Evolutionary conservation across 768 basidiomycete genomes (phyloP).

Genomic region (Lactarius vividus): DNA sequence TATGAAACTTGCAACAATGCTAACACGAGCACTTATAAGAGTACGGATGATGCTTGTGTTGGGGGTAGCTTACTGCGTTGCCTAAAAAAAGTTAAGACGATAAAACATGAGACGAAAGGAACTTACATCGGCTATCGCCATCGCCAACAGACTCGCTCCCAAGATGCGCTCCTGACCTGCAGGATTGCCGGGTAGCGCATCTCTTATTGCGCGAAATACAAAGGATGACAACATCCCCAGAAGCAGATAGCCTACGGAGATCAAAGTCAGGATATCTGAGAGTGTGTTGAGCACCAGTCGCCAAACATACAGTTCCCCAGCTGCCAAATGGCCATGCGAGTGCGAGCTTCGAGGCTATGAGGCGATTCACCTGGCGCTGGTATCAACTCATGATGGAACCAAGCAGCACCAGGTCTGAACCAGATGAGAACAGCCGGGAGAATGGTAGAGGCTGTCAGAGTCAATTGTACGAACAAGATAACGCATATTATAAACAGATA

Average conservation of each 20-base stretch:
- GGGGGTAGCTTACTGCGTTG: slow-evolving; percentile 52
- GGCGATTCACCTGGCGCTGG: slow-evolving; percentile 42
- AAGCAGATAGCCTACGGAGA: slow-evolving; percentile 53
- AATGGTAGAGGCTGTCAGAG: slow-evolving; percentile 47
- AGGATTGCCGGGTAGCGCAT: slow-evolving; percentile 54
- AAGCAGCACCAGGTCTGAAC: slow-evolving; percentile 56
- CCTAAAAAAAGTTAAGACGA: slow-evolving; percentile 35
- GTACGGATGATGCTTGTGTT: background rate
- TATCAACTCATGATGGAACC: slow-evolving; percentile 67
- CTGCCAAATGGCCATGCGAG: slow-evolving; percentile 64
- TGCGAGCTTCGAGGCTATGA: slow-evolving; percentile 45
- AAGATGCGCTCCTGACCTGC: slow-evolving; percentile 66
- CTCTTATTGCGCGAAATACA: slow-evolving; percentile 64
- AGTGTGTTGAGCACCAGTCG: background rate
- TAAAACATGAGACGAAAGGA: slow-evolving; percentile 15
- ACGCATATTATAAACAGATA: slow-evolving; percentile 28
- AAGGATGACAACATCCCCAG: slow-evolving; percentile 63
- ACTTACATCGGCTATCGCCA: slow-evolving; percentile 71
- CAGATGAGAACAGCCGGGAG: slow-evolving; percentile 51
- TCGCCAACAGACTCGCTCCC: slow-evolving; percentile 57
- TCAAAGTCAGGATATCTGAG: background rate
- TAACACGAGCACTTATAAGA: slow-evolving; percentile 31
- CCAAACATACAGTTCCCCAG: slow-evolving; percentile 56
- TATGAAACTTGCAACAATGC: slow-evolving; percentile 55
- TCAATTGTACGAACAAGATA: background rate